These are phyloP conservation scores for Pseudogymnoascus verrucosus DNA, from an alignment of 2,329 filamentous ascomycete genomes.

Conservation along the genomic window DNA sequence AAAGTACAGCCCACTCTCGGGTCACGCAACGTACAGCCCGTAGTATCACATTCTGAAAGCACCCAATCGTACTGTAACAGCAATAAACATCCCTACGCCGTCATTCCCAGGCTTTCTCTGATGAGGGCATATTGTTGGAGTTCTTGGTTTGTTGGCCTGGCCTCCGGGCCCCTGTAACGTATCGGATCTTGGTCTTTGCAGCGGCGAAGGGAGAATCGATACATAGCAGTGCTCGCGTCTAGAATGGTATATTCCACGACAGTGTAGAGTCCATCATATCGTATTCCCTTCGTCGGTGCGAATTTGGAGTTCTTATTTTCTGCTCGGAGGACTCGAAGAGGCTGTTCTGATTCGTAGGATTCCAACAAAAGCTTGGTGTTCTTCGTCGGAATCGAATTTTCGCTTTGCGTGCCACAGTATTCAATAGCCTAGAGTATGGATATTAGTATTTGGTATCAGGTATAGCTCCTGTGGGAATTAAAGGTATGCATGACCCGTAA, in stretches of 20 bases:
- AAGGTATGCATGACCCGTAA: background rate
- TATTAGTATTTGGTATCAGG: background rate
- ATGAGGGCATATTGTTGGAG: slow-evolving; percentile 12
- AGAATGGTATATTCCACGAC: slow-evolving; percentile 33
- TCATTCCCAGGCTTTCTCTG: background rate
- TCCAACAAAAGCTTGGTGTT: slow-evolving; percentile 37
- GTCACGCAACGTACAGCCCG: background rate
- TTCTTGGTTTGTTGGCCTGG: slow-evolving; percentile 36
- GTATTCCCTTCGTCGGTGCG: slow-evolving; percentile 39
- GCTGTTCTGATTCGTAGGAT: slow-evolving; percentile 28
- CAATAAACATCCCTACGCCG: background rate
- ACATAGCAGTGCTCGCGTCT: slow-evolving; percentile 33
- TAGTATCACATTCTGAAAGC: background rate
- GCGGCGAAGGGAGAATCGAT: slow-evolving; percentile 41
- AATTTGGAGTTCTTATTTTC: slow-evolving; percentile 30
- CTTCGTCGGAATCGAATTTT: slow-evolving; percentile 26
- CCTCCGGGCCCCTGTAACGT: slow-evolving; percentile 33
- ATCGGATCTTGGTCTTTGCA: slow-evolving; percentile 38
- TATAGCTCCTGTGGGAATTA: background rate
- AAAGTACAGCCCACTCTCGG: background rate
- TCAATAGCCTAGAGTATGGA: slow-evolving; percentile 31
- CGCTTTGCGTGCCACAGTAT: slow-evolving; percentile 41
- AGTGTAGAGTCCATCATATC: slow-evolving; percentile 51
- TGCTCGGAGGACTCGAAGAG: slow-evolving; percentile 44
- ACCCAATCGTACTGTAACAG: background rate